A percentile compares a stretch with the other conserved stretches of the same genome.
These are phyloP conservation scores for Cylindrotheca fusiformis DNA, from an alignment of 108 stramenopile genomes.

Conservation along the genomic window DNA sequence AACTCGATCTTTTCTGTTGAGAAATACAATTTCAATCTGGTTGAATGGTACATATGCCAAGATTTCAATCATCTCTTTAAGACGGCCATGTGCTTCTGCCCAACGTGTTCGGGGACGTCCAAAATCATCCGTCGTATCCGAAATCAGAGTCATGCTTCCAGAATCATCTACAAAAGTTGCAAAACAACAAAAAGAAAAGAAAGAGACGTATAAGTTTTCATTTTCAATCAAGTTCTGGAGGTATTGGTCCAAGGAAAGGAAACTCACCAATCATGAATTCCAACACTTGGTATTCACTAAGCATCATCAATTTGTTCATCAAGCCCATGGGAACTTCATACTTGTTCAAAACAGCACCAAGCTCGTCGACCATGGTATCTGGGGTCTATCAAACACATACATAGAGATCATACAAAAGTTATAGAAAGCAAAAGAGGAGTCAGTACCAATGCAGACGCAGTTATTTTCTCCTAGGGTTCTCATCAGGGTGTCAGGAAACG, in stretches of 20 bases:
- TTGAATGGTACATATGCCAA: constrained; percentile 46
- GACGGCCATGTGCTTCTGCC: constrained; percentile 39
- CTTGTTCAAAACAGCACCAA: constrained; percentile 38
- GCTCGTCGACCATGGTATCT: constrained; percentile 42
- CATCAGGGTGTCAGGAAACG: no score
- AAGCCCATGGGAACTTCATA: constrained; percentile 60
- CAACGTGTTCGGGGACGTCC: constrained; percentile 34
- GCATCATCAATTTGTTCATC: constrained; percentile 49
- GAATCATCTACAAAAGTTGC: constrained; percentile 25
- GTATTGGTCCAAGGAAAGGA: no score
- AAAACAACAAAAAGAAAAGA: not conserved
- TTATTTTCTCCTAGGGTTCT: no score
- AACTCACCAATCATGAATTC: constrained; percentile 46
- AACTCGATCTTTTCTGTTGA: constrained; percentile 42
- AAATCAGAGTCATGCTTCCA: constrained; percentile 35
- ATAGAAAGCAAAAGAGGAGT: not conserved
- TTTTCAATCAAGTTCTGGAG: no score
- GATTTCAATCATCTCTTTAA: constrained; percentile 56
- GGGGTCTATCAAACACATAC: constrained; percentile 1
- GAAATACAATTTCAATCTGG: constrained; percentile 40
- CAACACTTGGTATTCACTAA: constrained; percentile 35
- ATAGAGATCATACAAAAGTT: not conserved
- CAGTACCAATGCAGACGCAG: no score
- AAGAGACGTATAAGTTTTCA: no score
- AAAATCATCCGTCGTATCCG: constrained; percentile 32